These are phyloP conservation scores for Exophiala mesophila DNA, from an alignment of 2,329 filamentous ascomycete species.

Conservation along the genomic window DNA sequence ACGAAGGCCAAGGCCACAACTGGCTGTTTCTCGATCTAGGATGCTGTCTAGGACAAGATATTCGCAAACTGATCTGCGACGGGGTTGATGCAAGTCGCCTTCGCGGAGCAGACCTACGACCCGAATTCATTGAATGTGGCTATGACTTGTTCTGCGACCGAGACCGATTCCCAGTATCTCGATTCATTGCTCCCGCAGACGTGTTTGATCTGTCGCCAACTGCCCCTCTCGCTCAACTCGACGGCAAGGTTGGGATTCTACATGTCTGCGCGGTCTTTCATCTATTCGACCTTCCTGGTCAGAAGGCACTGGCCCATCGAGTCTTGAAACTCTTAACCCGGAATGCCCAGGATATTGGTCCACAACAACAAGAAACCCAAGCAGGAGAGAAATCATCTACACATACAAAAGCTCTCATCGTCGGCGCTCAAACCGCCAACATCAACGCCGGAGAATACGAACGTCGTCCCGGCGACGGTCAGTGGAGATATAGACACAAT, in stretches of 20 bases:
- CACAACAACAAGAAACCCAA: no score
- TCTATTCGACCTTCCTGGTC: constrained; percentile 36
- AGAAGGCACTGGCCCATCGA: constrained; percentile 27
- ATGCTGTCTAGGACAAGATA: constrained; percentile 41
- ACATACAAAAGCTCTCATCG: no score
- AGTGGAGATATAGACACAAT: constrained; percentile 30
- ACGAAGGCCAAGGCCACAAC: background rate
- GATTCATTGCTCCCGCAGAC: constrained; percentile 36
- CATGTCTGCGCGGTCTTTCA: constrained; percentile 39
- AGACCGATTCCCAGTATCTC: constrained; percentile 29
- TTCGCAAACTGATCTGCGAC: constrained; percentile 42
- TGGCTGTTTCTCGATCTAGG: constrained; percentile 40
- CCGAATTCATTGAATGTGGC: constrained; percentile 37
- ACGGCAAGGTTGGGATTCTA: constrained; percentile 32
- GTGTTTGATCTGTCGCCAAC: constrained; percentile 25
- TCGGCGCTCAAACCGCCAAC: constrained; percentile 27
- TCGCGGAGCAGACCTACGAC: constrained; percentile 29
- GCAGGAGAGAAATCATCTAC: no score
- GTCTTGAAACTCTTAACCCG: constrained; percentile 20
- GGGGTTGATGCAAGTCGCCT: constrained; percentile 47
- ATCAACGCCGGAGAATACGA: constrained; percentile 19
- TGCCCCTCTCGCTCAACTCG: constrained; percentile 22
- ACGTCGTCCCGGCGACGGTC: constrained; percentile 14
- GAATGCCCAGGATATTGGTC: constrained; percentile 7
- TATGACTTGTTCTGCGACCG: constrained; percentile 41